These are phyloP conservation scores for Monosporozyma servazzii DNA, from an alignment of 805 yeast genomes.

Conservation along the genomic window DNA sequence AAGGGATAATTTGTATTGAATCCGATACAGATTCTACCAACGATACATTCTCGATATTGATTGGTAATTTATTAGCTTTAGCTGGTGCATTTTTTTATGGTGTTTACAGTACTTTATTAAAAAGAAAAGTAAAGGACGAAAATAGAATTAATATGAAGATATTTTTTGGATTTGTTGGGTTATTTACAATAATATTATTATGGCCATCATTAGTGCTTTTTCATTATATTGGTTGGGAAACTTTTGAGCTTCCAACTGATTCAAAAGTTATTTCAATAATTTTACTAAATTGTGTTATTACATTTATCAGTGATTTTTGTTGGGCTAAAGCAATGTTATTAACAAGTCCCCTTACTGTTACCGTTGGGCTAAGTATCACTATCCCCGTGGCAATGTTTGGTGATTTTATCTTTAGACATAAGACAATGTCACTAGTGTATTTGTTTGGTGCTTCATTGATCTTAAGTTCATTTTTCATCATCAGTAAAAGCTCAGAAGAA, in stretches of 20 bases:
- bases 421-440: conserved; percentile 52
- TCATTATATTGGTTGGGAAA: conserved; percentile 56
- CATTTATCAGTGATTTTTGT: conserved; percentile 81
- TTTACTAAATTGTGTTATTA: conserved; percentile 58
- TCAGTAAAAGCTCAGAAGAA: conserved; percentile 68
- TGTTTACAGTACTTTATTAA: conserved; percentile 75
- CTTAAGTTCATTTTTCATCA: conserved; percentile 70
- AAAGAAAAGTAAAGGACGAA: conserved; percentile 64
- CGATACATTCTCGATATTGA: conserved; percentile 31
- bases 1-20: background rate
- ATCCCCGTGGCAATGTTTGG: conserved; percentile 93
- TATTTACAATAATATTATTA: conserved; percentile 59
- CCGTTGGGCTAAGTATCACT: conserved; percentile 87
- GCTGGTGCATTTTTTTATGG: conserved; percentile 88
- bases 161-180: conserved; percentile 92
- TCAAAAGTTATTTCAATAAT: conserved; percentile 45
- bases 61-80: conserved; percentile 76
- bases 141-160: conserved; percentile 71
- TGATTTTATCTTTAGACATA: conserved; percentile 65
- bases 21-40: conserved; percentile 10
- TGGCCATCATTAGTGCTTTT: conserved; percentile 78
- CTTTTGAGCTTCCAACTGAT: conserved; percentile 59
- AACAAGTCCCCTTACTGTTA: conserved; percentile 90
- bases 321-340: conserved; percentile 94
- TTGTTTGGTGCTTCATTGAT: conserved; percentile 74